Evolutionary conservation across 2,329 filamentous ascomycete species (phyloP).

Genomic region (Xylariales sp.): DNA sequence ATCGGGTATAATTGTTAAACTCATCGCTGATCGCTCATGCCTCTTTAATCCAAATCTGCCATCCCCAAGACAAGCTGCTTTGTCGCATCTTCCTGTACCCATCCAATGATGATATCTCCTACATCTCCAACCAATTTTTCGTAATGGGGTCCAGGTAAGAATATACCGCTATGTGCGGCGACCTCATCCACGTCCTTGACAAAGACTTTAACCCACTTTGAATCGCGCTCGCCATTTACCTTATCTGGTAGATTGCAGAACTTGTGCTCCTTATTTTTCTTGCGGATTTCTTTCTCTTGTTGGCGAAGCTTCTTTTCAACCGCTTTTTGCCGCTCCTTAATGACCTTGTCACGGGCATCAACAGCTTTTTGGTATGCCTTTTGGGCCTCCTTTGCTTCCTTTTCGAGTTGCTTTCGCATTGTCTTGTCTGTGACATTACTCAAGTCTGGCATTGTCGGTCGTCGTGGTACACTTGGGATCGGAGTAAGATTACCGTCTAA

Average conservation of each 20-base stretch:
- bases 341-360: constrained; percentile 61
- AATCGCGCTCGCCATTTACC: constrained; percentile 53
- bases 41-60: no score
- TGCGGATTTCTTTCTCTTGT: constrained; percentile 35
- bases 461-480: constrained; percentile 46
- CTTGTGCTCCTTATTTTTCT: constrained; percentile 56
- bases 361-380: constrained; percentile 64
- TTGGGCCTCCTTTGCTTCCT: constrained; percentile 57
- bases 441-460: constrained; percentile 57
- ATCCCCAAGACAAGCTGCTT: constrained; percentile 33
- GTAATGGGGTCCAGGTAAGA: constrained; percentile 69
- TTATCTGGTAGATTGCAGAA: constrained; percentile 71
- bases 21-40: no score
- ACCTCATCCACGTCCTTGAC: constrained; percentile 86
- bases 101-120: constrained; percentile 59
- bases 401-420: constrained; percentile 63
- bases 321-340: constrained; percentile 59
- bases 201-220: constrained; percentile 71
- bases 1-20: no score
- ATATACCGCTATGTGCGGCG: constrained; percentile 78
- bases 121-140: constrained; percentile 74
- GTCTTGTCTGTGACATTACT: constrained; percentile 58
- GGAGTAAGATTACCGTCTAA: constrained; percentile 28
- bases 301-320: constrained; percentile 42
- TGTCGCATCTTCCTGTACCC: constrained; percentile 61